Evolutionary conservation across 179 eudicot genomes (phyloP).

Genomic region (Beta lomatogona): DNA sequence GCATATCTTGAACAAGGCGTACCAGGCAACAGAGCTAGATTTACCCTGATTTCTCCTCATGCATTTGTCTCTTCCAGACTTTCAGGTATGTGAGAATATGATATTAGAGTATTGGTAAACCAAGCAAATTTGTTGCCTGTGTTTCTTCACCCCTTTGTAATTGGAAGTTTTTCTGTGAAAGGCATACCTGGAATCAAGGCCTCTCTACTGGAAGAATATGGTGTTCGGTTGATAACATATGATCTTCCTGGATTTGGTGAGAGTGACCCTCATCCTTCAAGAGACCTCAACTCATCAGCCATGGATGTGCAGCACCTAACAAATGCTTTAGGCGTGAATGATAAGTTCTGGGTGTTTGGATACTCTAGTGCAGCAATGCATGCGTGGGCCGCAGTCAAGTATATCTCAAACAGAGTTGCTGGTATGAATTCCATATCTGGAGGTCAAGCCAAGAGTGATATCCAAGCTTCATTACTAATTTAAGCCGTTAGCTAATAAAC

Average conservation of each 20-base stretch:
- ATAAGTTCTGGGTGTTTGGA: conserved; percentile 86
- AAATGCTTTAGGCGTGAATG: conserved; percentile 53
- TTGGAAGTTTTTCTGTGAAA: conserved; percentile 27
- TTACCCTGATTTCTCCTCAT: conserved; percentile 69
- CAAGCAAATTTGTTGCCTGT: not conserved
- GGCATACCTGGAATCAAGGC: conserved; percentile 74
- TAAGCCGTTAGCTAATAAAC: not conserved
- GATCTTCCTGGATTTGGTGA: conserved; percentile 98
- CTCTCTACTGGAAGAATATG: conserved; percentile 72
- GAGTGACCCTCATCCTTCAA: conserved; percentile 76
- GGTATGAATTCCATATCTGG: conserved; percentile 37
- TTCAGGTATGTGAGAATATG: conserved; percentile 48
- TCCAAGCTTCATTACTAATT: not conserved
- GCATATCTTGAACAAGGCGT: conserved; percentile 83
- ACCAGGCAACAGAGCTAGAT: conserved; percentile 62
- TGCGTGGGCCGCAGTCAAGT: conserved; percentile 85
- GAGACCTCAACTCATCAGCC: conserved; percentile 81
- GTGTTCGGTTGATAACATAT: conserved; percentile 72
- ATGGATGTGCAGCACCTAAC: conserved; percentile 70
- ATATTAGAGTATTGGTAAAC: not conserved
- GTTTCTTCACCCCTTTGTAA: not conserved
- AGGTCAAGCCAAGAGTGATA: not conserved
- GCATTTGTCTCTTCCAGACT: conserved; percentile 84
- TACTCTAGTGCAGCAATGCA: conserved; percentile 80
- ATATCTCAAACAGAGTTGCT: conserved; percentile 64